Evolutionary conservation across 2,329 filamentous ascomycete species (phyloP).

Genomic region (Fusarium equiseti): DNA sequence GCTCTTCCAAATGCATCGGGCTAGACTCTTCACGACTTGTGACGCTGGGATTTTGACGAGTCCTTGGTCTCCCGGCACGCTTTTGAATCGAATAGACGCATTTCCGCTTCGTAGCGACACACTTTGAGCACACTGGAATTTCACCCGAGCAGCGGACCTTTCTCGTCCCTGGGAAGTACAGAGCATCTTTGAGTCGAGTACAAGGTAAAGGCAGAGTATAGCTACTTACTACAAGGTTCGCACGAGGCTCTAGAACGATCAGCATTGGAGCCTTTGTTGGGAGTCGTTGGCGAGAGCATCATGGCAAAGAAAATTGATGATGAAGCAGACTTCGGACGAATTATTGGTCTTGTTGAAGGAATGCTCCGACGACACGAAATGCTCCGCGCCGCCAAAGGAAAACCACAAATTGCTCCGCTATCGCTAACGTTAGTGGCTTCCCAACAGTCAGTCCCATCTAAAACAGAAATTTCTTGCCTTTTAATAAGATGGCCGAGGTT

Average conservation of each 20-base stretch:
- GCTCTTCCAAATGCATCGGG: neutral
- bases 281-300: neutral
- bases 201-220: neutral
- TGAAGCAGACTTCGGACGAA: neutral
- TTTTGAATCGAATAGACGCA: conserved; percentile 1
- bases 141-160: conserved; percentile 19
- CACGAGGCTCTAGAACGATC: neutral
- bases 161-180: neutral
- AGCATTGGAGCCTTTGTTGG: neutral
- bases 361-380: neutral
- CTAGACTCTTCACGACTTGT: neutral
- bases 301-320: neutral
- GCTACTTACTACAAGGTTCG: conserved; percentile 3
- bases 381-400: neutral
- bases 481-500: neutral
- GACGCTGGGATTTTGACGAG: neutral
- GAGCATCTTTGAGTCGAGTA: neutral
- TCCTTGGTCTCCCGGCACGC: neutral
- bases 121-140: neutral
- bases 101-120: neutral
- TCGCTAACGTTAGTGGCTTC: conserved; percentile 1
- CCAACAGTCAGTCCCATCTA: conserved; percentile 6
- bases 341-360: neutral
- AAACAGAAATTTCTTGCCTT: neutral
- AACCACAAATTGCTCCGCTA: conserved; percentile 6